Base-by-base conservation (phyloP, 768 basidiomycete species). In the Tylopilus subfusipes region DNA sequence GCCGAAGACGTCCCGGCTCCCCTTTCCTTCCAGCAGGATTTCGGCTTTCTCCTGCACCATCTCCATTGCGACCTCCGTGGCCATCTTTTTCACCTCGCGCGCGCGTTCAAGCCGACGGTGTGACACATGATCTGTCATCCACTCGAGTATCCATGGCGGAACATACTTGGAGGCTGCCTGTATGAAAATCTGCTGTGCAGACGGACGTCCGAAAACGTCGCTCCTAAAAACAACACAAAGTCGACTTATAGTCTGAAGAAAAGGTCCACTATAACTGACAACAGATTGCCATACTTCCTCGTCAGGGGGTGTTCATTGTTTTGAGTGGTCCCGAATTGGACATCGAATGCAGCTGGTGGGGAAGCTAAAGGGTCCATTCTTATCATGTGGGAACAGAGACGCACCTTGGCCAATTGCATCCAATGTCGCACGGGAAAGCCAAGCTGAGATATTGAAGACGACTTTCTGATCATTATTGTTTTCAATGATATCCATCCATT, bases 381-480 rank as follows among this genome's bases (percentile, higher is more conserved):
- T 19, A 18, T 33, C 9, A 1, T 9, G 7, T 18, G 18, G 36
- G 19, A 27, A 18, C 3, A 16, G 1, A 25, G 27, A 33, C 50
- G 9, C 64, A 78, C 80, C 78, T 64, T 75, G 70, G 9, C 78
- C 81, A 50, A 82, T 77, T 14, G 78, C 75, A 66, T 81, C 81
- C 50, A 82, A 57, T 8, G 78, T 75, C 3, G 76, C 76, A 5
- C 76, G 75, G 25, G 78, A 76, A 7, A 73, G 47, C 73, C 70
- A 72, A 9, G 33, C 0, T 34, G 60, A 40, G 5, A 73, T 33
- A 48, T 74, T 49, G 3, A 73, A 18, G 9, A 63, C 58, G 14
- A 21, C 63, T 27, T 57, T 55, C 22, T 54, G 56, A 8, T 53
- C 53, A 0, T 18, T 11, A 13, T 48, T 55, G 10, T 39, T 50